Base-by-base conservation (phyloP, 768 basidiomycete species). In the Leccinum variicolor region DNA sequence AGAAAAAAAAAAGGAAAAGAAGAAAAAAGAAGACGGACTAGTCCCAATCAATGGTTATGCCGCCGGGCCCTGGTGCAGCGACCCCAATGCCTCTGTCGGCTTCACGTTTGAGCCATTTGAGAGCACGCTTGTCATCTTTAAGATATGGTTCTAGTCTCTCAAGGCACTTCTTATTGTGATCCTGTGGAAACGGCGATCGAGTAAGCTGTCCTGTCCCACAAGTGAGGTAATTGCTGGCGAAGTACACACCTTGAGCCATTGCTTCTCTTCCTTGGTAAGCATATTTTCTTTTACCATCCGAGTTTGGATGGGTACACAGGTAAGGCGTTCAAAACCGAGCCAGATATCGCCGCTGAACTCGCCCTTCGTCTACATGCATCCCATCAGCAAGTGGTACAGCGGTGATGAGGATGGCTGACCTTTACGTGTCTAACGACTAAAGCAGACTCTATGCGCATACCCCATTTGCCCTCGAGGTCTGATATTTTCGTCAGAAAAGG, bases 291-390 rank as follows among this genome's bases (percentile, higher is more conserved):
- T 89, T 52, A 98, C 87, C 85, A 98, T 89, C 63, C 83, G 80
- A 2, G 90, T 90, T 73, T 94, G 90, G 66, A 98, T 97, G 4
- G 96, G 96, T 10, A 98, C 94, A 75, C 90, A 87, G 3, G 95
- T 96, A 64, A 98, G 77, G 4, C 94, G 87, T 72, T 95, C 92
- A 70, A 96, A 98, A 8, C 88, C 90, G 34, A 93, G 81, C 93
- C 93, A 98, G 25, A 83, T 75, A 64, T 85, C 79, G 26, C 87
- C 88, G 60, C 84, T 88, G 69, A 85, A 88, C 61, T 84, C 78
- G 61, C 82, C 81, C 73, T 79, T 85, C 33, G 90, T 92, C 86
- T 91, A 63, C 34, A 55, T 34, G 9, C 56, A 45, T 48, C 51
- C 14, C 46, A 62, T 61, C 55, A 62, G 54, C 15, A 63, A 7